These are phyloP conservation scores for Ustilago shanxiensis DNA, from an alignment of 1,284 basidiomycete species.

Conservation along the genomic window DNA sequence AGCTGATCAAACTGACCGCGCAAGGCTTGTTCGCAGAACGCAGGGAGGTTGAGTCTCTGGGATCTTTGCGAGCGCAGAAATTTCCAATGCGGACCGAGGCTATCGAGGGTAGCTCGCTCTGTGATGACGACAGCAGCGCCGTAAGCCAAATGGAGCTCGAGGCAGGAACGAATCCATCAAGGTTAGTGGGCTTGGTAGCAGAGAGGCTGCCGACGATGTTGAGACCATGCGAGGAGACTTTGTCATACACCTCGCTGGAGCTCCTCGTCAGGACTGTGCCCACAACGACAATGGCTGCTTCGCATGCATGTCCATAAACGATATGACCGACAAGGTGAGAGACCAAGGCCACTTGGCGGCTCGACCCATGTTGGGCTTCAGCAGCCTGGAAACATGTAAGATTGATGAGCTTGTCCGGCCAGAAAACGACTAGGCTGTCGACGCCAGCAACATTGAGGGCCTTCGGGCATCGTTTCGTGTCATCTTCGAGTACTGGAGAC, in stretches of 20 bases:
- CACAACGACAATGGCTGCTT: conserved; percentile 36
- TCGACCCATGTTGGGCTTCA: background rate
- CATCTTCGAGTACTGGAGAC: conserved; percentile 1
- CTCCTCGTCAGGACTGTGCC: conserved; percentile 2
- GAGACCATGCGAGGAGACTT: conserved; percentile 8
- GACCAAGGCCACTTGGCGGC: background rate
- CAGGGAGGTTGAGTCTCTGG: background rate
- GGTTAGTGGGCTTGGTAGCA: background rate
- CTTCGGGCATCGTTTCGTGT: background rate
- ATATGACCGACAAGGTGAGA: conserved; percentile 23
- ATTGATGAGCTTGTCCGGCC: conserved; percentile 35
- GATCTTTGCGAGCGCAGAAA: background rate
- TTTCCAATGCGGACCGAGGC: conserved; percentile 10
- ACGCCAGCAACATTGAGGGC: conserved; percentile 3
- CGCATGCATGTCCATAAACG: conserved; percentile 17
- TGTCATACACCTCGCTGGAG: background rate
- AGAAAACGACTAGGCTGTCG: conserved; percentile 42
- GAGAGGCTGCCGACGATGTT: conserved; percentile 11
- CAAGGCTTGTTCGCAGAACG: conserved; percentile 11
- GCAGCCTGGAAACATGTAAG: conserved; percentile 3
- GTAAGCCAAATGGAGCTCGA: conserved; percentile 16
- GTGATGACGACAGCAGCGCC: background rate
- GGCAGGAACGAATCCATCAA: background rate
- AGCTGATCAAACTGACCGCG: conserved; percentile 71
- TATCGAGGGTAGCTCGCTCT: conserved; percentile 12